Evolutionary conservation across 1,284 basidiomycete genomes (phyloP).

Genomic region (Pseudozyma hubeiensis): DNA sequence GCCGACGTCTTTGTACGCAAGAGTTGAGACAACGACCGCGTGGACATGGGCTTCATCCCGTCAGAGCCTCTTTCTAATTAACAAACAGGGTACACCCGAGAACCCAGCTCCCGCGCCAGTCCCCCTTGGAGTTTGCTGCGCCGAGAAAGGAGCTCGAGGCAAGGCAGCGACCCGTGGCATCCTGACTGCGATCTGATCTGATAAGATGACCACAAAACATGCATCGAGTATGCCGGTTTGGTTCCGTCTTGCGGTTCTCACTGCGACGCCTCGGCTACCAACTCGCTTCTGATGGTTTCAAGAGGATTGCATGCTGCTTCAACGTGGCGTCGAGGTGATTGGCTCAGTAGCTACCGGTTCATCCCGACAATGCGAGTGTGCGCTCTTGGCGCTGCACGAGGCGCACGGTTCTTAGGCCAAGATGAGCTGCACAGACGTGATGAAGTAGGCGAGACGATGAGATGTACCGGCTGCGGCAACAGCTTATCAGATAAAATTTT

Average conservation of each 20-base stretch:
- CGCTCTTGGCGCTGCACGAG: conserved; percentile 1
- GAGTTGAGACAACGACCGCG: no score
- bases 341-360: background rate
- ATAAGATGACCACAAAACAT: background rate
- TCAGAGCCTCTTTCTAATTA: no score
- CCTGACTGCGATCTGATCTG: background rate
- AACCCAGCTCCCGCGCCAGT: no score
- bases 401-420: background rate
- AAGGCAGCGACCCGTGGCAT: no score
- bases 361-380: background rate
- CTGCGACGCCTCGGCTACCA: background rate
- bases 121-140: no score
- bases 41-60: no score
- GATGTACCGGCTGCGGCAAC: background rate
- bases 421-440: no score
- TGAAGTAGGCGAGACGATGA: background rate
- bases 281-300: background rate
- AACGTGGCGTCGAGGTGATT: background rate
- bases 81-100: no score
- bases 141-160: no score
- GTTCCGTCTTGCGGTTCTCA: background rate
- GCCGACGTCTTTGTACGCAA: background rate
- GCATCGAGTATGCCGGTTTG: no score
- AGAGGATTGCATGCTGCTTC: background rate
- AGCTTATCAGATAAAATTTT: conserved; percentile 3